Evolutionary conservation across 2,329 filamentous ascomycete genomes (phyloP).

Genomic region (Colletotrichum siamense): DNA sequence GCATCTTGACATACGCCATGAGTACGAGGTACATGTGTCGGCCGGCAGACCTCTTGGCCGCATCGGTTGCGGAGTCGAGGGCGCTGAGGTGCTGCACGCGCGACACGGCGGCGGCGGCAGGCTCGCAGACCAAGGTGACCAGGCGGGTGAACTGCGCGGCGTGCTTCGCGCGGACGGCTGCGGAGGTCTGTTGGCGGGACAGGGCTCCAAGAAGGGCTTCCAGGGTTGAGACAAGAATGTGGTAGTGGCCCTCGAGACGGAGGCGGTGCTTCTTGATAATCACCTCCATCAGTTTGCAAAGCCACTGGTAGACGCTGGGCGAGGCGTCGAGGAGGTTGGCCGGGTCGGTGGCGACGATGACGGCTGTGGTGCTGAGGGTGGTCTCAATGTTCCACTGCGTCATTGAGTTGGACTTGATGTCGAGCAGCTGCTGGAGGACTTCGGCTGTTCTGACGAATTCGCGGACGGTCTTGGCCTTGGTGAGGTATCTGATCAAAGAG

Average conservation of each 20-base stretch:
- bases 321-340: conserved; percentile 29
- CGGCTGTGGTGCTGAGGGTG: conserved; percentile 51
- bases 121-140: conserved; percentile 65
- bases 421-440: conserved; percentile 51
- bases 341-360: conserved; percentile 30
- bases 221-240: conserved; percentile 59
- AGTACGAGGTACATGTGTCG: conserved; percentile 67
- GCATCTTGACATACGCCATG: conserved; percentile 64
- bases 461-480: conserved; percentile 29
- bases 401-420: conserved; percentile 55
- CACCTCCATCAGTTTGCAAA: conserved; percentile 60
- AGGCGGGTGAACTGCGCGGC: conserved; percentile 60
- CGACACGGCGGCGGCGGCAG: conserved; percentile 60
- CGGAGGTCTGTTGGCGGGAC: conserved; percentile 34
- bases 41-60: conserved; percentile 65
- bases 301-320: conserved; percentile 45
- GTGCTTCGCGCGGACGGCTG: conserved; percentile 40
- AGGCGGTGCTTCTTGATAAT: conserved; percentile 66
- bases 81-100: conserved; percentile 46
- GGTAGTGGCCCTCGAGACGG: conserved; percentile 67
- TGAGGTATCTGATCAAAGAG: conserved; percentile 39
- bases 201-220: conserved; percentile 62
- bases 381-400: conserved; percentile 64
- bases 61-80: conserved; percentile 65
- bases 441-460: conserved; percentile 45